These are phyloP conservation scores for Niebla homalea DNA, from an alignment of 495 filamentous ascomycete genomes.

Conservation along the genomic window DNA sequence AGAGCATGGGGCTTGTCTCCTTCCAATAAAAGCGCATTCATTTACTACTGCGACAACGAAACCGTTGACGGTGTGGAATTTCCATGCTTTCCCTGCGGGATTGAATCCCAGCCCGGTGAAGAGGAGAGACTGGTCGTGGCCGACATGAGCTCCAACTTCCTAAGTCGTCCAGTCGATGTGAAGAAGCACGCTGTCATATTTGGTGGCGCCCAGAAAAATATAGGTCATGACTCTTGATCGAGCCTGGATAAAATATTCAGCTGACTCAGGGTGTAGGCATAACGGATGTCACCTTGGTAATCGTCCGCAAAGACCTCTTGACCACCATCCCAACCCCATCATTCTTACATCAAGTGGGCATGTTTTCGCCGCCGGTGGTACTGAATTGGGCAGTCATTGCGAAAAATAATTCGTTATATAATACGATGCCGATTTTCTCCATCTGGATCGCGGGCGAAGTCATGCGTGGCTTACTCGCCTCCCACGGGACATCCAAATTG, in stretches of 20 bases:
- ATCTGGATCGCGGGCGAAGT: conserved; percentile 82
- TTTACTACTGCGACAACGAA: conserved; percentile 92
- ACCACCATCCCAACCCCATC: conserved; percentile 42
- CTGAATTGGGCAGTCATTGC: conserved; percentile 68
- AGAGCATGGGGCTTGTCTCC: conserved; percentile 63
- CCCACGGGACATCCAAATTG: conserved; percentile 49
- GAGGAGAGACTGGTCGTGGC: conserved; percentile 59
- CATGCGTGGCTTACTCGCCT: conserved; percentile 49
- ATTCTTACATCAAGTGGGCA: conserved; percentile 57
- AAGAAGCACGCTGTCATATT: conserved; percentile 48
- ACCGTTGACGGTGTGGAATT: conserved; percentile 95
- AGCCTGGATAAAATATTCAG: not conserved
- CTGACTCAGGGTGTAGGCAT: conserved; percentile 31
- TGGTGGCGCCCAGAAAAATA: conserved; percentile 76
- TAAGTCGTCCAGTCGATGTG: conserved; percentile 51
- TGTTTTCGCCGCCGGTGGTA: conserved; percentile 64
- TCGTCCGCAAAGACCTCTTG: conserved; percentile 65
- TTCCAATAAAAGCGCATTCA: conserved; percentile 50
- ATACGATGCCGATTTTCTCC: conserved; percentile 85
- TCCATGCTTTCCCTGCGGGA: conserved; percentile 52
- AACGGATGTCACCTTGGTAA: conserved; percentile 71
- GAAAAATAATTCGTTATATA: conserved; percentile 85
- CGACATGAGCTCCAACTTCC: conserved; percentile 79
- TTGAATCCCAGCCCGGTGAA: conserved; percentile 44
- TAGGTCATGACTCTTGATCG: conserved; percentile 17